Conservation (phyloP, 2,329 filamentous ascomycete genomes). For the Arthrobotrys iridis region DNA sequence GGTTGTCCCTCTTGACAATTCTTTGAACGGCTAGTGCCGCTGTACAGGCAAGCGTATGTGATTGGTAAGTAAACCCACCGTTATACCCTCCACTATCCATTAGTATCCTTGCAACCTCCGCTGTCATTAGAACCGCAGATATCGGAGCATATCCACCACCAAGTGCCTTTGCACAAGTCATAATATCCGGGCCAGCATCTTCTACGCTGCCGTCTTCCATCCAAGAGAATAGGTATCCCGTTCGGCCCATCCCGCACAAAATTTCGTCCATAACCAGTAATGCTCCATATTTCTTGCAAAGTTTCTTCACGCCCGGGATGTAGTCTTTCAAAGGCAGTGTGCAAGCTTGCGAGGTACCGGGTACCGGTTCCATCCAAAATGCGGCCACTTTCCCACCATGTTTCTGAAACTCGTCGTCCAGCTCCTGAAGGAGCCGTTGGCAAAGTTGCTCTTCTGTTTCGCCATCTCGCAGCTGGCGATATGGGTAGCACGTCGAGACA, state of each 20-base stretch:
- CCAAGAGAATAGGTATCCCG: slow-evolving; percentile 71
- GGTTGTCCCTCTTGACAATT: slow-evolving; percentile 68
- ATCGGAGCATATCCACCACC: slow-evolving; percentile 72
- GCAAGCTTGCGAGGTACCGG: slow-evolving; percentile 69
- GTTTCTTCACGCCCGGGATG: slow-evolving; percentile 71
- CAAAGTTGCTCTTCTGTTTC: slow-evolving; percentile 72
- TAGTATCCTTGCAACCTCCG: slow-evolving; percentile 66
- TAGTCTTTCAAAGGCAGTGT: slow-evolving; percentile 75
- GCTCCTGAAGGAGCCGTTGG: slow-evolving; percentile 69
- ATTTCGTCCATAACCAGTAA: slow-evolving; percentile 83
- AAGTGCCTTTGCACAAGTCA: slow-evolving; percentile 74
- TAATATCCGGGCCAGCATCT: slow-evolving; percentile 68
- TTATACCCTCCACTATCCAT: slow-evolving; percentile 58
- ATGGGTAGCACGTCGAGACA: slow-evolving; percentile 75
- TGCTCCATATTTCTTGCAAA: slow-evolving; percentile 77
- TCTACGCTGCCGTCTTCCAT: slow-evolving; percentile 67
- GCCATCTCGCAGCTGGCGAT: slow-evolving; percentile 66
- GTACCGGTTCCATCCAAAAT: slow-evolving; percentile 49
- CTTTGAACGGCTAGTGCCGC: slow-evolving; percentile 72
- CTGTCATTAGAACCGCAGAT: slow-evolving; percentile 69
- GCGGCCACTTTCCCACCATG: slow-evolving; percentile 70
- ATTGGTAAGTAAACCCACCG: slow-evolving; percentile 73
- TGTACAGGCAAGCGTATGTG: slow-evolving; percentile 69
- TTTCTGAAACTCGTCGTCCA: slow-evolving; percentile 78
- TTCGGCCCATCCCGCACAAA: slow-evolving; percentile 74